Conservation (phyloP, 1,284 basidiomycete species). For the Cutaneotrichosporon mucoides region DNA sequence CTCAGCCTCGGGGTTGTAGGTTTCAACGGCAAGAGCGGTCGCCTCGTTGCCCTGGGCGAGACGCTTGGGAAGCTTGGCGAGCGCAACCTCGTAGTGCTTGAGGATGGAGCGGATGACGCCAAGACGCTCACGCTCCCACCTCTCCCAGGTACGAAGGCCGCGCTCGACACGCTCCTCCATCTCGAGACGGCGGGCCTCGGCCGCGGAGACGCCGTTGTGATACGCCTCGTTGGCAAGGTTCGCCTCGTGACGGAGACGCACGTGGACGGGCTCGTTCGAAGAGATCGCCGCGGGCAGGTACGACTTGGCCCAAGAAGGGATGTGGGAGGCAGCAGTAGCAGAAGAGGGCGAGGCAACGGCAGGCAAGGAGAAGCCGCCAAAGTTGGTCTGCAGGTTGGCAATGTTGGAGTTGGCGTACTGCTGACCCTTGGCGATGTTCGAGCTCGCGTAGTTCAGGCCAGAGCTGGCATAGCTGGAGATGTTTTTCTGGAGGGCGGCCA, state of each 20-base stretch:
- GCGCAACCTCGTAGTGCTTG: slow-evolving; percentile 73
- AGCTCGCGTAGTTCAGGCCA: slow-evolving; percentile 17
- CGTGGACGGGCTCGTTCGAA: slow-evolving; percentile 59
- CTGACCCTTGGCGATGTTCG: slow-evolving; percentile 10
- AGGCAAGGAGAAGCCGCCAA: slow-evolving; percentile 8
- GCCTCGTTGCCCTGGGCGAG: slow-evolving; percentile 63
- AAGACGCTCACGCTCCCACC: slow-evolving; percentile 78
- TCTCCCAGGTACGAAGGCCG: slow-evolving; percentile 69
- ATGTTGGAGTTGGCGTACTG: slow-evolving; percentile 3
- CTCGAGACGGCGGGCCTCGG: slow-evolving; percentile 71
- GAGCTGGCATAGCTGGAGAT: slow-evolving; percentile 6
- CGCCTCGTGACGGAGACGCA: slow-evolving; percentile 69
- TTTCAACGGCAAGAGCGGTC: slow-evolving; percentile 67
- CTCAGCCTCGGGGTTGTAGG: slow-evolving; percentile 80
- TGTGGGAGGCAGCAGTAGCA: slow-evolving; percentile 4
- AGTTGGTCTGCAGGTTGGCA: slow-evolving; percentile 14
- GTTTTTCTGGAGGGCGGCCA: slow-evolving; percentile 3
- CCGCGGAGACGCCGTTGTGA: slow-evolving; percentile 59
- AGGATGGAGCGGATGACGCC: slow-evolving; percentile 77
- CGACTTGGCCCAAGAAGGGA: slow-evolving; percentile 26
- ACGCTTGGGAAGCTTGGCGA: slow-evolving; percentile 64
- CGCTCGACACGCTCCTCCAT: slow-evolving; percentile 82
- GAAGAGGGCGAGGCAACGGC: not conserved
- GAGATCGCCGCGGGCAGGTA: slow-evolving; percentile 38
- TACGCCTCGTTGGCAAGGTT: slow-evolving; percentile 71